Base-by-base conservation (phyloP, 1,284 basidiomycete species). In the Salmacisia buchloeana region DNA sequence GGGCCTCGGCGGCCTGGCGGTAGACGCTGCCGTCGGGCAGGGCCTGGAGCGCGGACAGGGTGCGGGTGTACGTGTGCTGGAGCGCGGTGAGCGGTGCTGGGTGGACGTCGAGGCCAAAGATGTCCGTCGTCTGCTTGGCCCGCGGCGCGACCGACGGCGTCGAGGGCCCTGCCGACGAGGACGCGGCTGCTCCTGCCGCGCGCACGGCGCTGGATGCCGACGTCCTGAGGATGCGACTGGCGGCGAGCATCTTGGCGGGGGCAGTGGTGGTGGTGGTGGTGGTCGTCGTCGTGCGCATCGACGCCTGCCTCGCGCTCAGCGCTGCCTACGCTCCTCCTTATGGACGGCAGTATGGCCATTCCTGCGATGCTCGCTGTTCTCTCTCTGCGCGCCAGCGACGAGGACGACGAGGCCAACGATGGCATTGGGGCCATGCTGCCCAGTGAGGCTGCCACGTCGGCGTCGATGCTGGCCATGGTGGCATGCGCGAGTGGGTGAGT, bases 21-120 rank as follows among this genome's bases (percentile, higher is more conserved):
- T 97, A 98, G 61, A 94, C 88, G 66, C 90, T 89, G 52, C 87
- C 85, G 65, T 84, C 81, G 12, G 94, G 94, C 65, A 97, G 85
- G 60, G 84, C 66, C 12, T 67, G 80, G 58, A 97, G 86, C 2
- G 86, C 80, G 25, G 85, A 81, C 59, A 97, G 87, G 1, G 94
- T 97, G 60, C 85, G 83, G 74, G 87, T 83, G 84, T 94, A 97
- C 54, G 88, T 88, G 72, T 86, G 81, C 60, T 84, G 81, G 69
- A 98, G 86, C 61, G 86, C 87, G 9, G 90, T 88, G 15, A 97
- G 84, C 10, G 92, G 91, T 66, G 89, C 84, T 23, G 84, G 86
- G 82, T 91, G 91, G 29, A 83, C 83, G 31, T 80, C 77, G 61
- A 85, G 75, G 34, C 85, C 85, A 39, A 82, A 86, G 64, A 96